These are phyloP conservation scores for Aspergillus saccharolyticus DNA, from an alignment of 495 filamentous ascomycete species.

Conservation along the genomic window DNA sequence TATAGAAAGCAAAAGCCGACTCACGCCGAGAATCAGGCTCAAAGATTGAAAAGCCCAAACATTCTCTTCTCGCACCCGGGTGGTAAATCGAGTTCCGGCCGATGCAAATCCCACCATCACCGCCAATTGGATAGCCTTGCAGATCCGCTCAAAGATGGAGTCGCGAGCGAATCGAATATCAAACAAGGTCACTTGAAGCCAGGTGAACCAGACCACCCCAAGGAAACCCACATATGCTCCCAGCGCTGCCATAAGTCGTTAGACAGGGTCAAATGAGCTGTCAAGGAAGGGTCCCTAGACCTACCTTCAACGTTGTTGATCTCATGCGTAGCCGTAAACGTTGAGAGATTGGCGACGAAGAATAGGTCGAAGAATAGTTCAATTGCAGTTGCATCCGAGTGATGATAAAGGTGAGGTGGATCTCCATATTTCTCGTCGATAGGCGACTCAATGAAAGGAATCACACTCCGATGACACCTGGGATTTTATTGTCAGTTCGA, in stretches of 20 bases:
- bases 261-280: background rate
- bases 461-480: slow-evolving; percentile 10
- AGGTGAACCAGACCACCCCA: slow-evolving; percentile 66
- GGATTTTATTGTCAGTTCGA: slow-evolving; percentile 7
- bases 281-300: background rate
- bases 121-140: slow-evolving; percentile 58
- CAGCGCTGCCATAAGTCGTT: slow-evolving; percentile 26
- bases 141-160: slow-evolving; percentile 59
- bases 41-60: slow-evolving; percentile 43
- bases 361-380: slow-evolving; percentile 69
- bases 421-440: slow-evolving; percentile 24
- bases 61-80: slow-evolving; percentile 39
- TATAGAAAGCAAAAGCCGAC: slow-evolving; percentile 50
- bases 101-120: slow-evolving; percentile 62
- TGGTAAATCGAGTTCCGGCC: slow-evolving; percentile 52
- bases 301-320: slow-evolving; percentile 45
- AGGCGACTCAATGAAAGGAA: slow-evolving; percentile 34
- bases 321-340: slow-evolving; percentile 54
- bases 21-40: slow-evolving; percentile 54
- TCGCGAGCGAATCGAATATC: slow-evolving; percentile 67
- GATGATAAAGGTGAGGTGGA: slow-evolving; percentile 26
- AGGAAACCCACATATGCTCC: slow-evolving; percentile 59
- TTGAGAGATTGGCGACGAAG: slow-evolving; percentile 64
- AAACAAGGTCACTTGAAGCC: slow-evolving; percentile 62
- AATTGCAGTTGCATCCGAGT: slow-evolving; percentile 47